Conservation (phyloP, 2,329 filamentous ascomycete species). For the Chalaropsis ovoidea region DNA sequence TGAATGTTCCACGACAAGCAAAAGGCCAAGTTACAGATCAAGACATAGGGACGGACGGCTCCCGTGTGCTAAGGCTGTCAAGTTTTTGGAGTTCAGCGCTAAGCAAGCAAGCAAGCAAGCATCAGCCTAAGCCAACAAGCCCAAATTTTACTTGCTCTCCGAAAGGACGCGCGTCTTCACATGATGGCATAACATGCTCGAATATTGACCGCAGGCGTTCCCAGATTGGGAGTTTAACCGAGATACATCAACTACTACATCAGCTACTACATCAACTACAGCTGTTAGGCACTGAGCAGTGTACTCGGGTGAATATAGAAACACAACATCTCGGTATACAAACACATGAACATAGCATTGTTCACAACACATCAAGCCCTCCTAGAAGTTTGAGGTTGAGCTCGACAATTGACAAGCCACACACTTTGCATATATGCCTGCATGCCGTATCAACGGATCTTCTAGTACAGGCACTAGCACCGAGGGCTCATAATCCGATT, state of each 20-base stretch:
- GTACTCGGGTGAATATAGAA: too few species aligned
- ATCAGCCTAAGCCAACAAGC: not conserved
- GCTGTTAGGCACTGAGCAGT: not conserved
- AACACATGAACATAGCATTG: not conserved
- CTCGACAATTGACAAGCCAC: not conserved
- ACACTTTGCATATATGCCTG: too few species aligned
- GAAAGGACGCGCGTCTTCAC: constrained; percentile 12
- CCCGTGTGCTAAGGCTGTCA: not conserved
- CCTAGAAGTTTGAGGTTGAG: not conserved
- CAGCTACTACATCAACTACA: too few species aligned
- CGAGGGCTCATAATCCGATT: not conserved
- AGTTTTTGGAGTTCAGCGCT: too few species aligned
- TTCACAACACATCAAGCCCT: not conserved
- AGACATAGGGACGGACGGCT: not conserved
- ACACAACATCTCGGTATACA: too few species aligned
- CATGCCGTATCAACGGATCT: too few species aligned
- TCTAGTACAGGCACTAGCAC: not conserved
- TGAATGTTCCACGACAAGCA: not conserved
- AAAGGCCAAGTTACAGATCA: not conserved
- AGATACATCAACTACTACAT: not conserved
- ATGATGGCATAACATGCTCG: not conserved
- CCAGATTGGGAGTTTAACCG: not conserved
- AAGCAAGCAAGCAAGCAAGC: not conserved
- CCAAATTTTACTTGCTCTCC: not conserved
- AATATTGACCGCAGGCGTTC: not conserved